Percentiles rank a stretch among this genome's conserved stretches.
These are phyloP conservation scores for Verticillium longisporum DNA, from an alignment of 2,329 filamentous ascomycete genomes.

Conservation along the genomic window DNA sequence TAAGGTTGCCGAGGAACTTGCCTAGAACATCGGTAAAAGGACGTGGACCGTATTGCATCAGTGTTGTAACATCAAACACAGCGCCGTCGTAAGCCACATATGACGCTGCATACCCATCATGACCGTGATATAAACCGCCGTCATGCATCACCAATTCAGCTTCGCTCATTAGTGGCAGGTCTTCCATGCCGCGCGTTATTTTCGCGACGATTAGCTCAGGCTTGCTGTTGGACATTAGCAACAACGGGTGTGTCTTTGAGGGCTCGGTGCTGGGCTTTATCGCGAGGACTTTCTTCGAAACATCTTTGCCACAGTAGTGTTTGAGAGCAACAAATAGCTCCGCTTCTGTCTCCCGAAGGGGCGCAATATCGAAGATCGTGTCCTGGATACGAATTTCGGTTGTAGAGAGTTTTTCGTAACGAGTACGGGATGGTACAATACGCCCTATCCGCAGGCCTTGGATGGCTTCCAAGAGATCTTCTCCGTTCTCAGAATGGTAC, in stretches of 20 bases:
- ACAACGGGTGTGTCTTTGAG: background rate
- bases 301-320: background rate
- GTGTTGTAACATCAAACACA: background rate
- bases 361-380: background rate
- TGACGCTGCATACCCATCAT: background rate
- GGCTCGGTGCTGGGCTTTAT: background rate
- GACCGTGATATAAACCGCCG: background rate
- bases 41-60: background rate
- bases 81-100: background rate
- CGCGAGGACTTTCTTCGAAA: background rate
- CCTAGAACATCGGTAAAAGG: background rate
- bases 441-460: constrained; percentile 2
- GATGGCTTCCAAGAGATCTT: constrained; percentile 1
- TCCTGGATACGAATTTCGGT: background rate
- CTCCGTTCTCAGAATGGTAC: background rate
- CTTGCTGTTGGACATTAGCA: background rate
- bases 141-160: background rate
- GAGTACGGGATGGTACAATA: background rate
- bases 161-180: background rate
- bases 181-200: background rate
- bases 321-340: background rate
- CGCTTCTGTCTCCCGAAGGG: background rate
- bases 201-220: background rate
- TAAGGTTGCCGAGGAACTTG: background rate
- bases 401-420: background rate